Percentiles rank a stretch among this genome's conserved stretches.
Evolutionary conservation across 805 yeast genomes (phyloP).

Genomic region (Wickerhamomyces ciferrii): DNA sequence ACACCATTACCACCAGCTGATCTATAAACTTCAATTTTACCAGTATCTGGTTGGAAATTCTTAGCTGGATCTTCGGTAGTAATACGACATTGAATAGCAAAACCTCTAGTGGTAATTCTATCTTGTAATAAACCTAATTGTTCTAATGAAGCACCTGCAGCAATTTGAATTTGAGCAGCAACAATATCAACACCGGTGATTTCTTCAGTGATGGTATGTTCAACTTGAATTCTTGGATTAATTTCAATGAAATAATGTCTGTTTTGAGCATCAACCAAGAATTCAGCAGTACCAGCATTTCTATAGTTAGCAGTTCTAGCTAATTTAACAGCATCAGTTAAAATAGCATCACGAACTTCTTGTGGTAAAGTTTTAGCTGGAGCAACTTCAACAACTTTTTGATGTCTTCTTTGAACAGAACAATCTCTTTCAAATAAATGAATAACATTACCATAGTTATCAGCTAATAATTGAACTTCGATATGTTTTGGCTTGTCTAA

Average conservation of each 20-base stretch:
- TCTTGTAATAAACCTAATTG: conserved; percentile 93
- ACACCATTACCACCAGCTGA: conserved; percentile 99
- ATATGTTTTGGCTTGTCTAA: conserved; percentile 95
- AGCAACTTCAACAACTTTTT: conserved; percentile 97
- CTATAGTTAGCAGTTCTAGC: conserved; percentile 86
- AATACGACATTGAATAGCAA: conserved; percentile 98
- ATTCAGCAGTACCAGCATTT: conserved; percentile 98
- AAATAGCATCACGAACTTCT: conserved; percentile 83
- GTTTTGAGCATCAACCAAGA: conserved; percentile 86
- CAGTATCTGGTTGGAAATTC: conserved; percentile 97
- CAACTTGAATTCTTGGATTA: conserved; percentile 97
- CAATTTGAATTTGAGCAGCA: conserved; percentile 97
- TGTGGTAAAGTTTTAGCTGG: conserved; percentile 90
- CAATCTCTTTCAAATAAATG: conserved; percentile 97
- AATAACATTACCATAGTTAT: conserved; percentile 88
- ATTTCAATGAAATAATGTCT: conserved; percentile 97
- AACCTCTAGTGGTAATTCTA: conserved; percentile 92
- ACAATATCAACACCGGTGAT: conserved; percentile 97
- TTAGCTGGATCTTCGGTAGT: conserved; percentile 97
- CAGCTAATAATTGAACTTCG: conserved; percentile 95
- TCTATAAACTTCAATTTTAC: conserved; percentile 95
- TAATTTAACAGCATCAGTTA: conserved; percentile 90
- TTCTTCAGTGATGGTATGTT: conserved; percentile 98
- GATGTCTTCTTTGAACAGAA: conserved; percentile 99
- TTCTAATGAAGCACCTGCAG: conserved; percentile 93